Base-by-base conservation (phyloP, 1,284 basidiomycete genomes). In the Chiua sp. region DNA sequence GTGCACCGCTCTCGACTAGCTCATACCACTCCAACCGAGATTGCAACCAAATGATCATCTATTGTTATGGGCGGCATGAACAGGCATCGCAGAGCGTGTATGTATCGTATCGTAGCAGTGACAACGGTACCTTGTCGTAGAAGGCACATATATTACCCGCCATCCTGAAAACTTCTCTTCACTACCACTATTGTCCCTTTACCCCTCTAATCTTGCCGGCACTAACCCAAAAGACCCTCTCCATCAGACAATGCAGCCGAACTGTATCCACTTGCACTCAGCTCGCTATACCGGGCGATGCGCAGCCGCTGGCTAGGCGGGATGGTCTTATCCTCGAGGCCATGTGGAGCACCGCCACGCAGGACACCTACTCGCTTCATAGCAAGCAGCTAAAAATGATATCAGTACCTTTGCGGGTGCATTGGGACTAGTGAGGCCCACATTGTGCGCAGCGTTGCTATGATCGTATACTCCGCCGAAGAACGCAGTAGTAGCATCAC, bases 401-500 rank as follows among this genome's bases (percentile, higher is more conserved):
- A 71, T 77, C 70, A 72, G 51, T 7, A 58, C 51, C 26, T 26
- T 22, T 23, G 15, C 51, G 26, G 53, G 48, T 42, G 22, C 7
- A 2, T 22, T 35, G 55, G 5, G 11, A 12, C 2, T 23, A 30
- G 30, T 5, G 59, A 22, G 37, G 73, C 87, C 53, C 71, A 91
- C 88, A 68, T 92, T 92, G 78, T 94, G 92, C 4, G 94, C 94
- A 46, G 93, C 94, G 71, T 96, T 96, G 28, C 92, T 95, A 74
- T 97, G 94, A 65, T 96, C 93, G 73, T 96, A 96, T 3, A 96
- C 91, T 68, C 94, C 95, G 60, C 95, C 95, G 71, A 95, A 96
- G 84, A 98, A 97, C 4, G 94, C 94, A 0, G 92, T 91, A 1
- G 94, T 94, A 4, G 92, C 94, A 70, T 97, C 94, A 67, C 84